Base-by-base conservation (phyloP, 2,329 filamentous ascomycete genomes). In the Aspergillus novoparasiticus region DNA sequence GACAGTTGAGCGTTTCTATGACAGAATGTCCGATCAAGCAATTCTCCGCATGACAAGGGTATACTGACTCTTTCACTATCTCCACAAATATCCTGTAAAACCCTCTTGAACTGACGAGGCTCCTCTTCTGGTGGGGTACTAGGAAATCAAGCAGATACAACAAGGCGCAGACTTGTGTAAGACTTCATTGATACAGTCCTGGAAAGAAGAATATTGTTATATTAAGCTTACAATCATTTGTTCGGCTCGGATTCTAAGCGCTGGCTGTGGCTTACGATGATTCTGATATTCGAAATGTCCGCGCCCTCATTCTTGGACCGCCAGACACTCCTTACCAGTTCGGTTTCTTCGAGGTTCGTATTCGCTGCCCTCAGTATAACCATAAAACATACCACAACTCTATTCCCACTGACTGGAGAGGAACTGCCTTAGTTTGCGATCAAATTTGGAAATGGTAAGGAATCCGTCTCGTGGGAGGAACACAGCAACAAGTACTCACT, bases 261-360 rank as follows among this genome's bases (percentile, higher is more conserved):
- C 86, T 98, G 66, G 92, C 92, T 12, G 93, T 97, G 56, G 91
- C 92, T 61, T 96, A 91, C 75, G 86, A 91, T 58, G 95, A 98
- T 78, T 85, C 89, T 69, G 93, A 99, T 77, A 92, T 98, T 64
- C 90, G 94, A 60, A 90, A 92, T 75, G 90, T 98, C 57, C 90
- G 89, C 75, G 93, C 94, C 56, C 79, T 98, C 67, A 94, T 98
- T 72, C 88, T 98, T 69, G 95, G 95, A 0, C 94, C 95, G 28
- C 93, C 94, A 68, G 94, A 95, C 71, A 96, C 94, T 0, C 94
- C 94, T 0, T 99, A 99, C 78, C 94, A 97, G 78, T 97, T 96
- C 74, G 95, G 95, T 3, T 97, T 97, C 80, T 98, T 96, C 75
- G 93, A 98, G 85, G 93, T 95, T 77, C 64, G 83, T 75, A 60